phyloP scores from a whole-genome alignment of 202 grass and related monocot species.

The Schoenoplectus triqueter region DNA sequence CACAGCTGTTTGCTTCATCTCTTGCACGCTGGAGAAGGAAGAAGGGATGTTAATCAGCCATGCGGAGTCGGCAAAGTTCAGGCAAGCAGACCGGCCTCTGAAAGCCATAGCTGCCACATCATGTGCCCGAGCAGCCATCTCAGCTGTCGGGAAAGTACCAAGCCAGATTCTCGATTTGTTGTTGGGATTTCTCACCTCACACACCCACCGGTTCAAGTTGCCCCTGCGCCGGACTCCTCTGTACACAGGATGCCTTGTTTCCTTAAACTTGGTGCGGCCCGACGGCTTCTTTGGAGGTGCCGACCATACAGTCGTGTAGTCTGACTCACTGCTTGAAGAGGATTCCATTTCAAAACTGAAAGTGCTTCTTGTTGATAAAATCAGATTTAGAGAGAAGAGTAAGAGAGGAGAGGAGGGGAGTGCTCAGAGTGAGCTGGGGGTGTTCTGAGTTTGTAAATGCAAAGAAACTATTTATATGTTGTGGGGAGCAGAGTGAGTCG shows the following conservation, averaged over 20 bases:
- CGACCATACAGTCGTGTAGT: slow-evolving; percentile 66
- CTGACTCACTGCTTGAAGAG: background rate
- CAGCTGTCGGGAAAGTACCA: slow-evolving; percentile 63
- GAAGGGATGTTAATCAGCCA: slow-evolving; percentile 50
- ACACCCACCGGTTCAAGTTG: slow-evolving; percentile 60
- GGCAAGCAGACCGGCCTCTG: slow-evolving; percentile 48
- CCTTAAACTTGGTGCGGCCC: slow-evolving; percentile 77
- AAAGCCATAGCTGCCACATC: slow-evolving; percentile 59
- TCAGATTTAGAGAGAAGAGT: no score
- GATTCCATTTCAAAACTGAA: background rate
- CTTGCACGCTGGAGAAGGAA: slow-evolving; percentile 30
- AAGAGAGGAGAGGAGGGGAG: background rate
- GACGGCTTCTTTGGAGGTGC: slow-evolving; percentile 77
- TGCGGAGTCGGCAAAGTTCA: slow-evolving; percentile 81
- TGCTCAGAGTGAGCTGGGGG: background rate
- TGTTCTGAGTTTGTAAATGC: background rate
- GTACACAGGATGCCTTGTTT: slow-evolving; percentile 83
- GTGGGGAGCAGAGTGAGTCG: background rate
- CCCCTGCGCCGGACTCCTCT: slow-evolving; percentile 61
- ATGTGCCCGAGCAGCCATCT: slow-evolving; percentile 62
- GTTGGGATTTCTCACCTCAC: slow-evolving; percentile 66
- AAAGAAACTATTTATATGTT: background rate
- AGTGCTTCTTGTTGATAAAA: no score
- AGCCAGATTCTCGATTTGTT: slow-evolving; percentile 66
- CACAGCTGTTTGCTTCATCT: slow-evolving; percentile 38